Evolutionary conservation across 1,139 yeast genomes (phyloP).

Genomic region (Hemisphaericaspora subhashii): DNA sequence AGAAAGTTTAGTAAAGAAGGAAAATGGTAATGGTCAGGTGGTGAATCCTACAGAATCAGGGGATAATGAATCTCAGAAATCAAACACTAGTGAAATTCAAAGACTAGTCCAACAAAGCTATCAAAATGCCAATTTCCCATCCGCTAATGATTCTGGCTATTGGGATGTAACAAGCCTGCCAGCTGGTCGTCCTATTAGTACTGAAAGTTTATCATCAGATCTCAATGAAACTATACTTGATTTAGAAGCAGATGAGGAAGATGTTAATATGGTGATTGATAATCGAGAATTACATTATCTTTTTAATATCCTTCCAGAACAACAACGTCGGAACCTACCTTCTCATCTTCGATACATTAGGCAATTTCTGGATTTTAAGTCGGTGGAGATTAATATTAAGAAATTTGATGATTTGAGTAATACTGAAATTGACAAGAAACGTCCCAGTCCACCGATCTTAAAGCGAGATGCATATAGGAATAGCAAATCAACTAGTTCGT

Average conservation of each 20-base stretch:
- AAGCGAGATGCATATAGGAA: neutral
- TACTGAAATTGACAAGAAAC: neutral
- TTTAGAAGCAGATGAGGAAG: constrained; percentile 9
- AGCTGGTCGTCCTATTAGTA: neutral
- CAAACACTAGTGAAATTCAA: neutral
- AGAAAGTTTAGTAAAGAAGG: too few relatives aligned
- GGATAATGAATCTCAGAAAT: too few relatives aligned
- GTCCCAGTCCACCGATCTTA: neutral
- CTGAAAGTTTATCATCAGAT: neutral
- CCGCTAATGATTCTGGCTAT: neutral
- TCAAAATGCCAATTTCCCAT: neutral
- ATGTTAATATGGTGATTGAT: constrained; percentile 22
- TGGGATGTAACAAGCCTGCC: neutral
- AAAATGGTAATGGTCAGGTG: too few relatives aligned
- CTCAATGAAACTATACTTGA: constrained; percentile 1
- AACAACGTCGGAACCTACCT: constrained; percentile 33
- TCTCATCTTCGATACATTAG: constrained; percentile 39
- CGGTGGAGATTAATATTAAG: constrained; percentile 32
- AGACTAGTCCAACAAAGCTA: neutral
- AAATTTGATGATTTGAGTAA: constrained; percentile 29
- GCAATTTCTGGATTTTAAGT: constrained; percentile 41
- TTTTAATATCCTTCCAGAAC: constrained; percentile 28
- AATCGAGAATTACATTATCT: constrained; percentile 31
- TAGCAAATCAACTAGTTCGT: neutral
- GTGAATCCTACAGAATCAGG: too few relatives aligned